Evolutionary conservation across 805 yeast species (phyloP), one percentile per base, ranked within the genome.

Genomic region (Zygoascus biomembranicola): DNA sequence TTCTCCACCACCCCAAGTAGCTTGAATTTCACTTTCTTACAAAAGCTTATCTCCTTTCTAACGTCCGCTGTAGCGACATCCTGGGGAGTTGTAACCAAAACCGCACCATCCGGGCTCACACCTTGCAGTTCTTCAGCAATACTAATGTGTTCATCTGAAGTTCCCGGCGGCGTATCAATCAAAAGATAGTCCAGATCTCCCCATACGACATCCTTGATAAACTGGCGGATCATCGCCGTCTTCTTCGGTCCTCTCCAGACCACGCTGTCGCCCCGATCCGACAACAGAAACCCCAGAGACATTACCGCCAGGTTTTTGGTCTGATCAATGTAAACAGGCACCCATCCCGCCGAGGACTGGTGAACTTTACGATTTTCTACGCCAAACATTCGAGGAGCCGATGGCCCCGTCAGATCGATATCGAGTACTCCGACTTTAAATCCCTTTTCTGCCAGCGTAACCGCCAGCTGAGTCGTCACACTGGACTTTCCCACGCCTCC

Each of bases 181-280:
- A 94, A 70, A 53, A 92, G 70, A 65, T 87, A 92, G 53, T 88
- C 81, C 28, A 77, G 72, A 18, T 76, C 78, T 0, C 89, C 96
- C 99, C 99, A 94, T 31, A 80, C 79, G 1, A 92, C 96, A 66
- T 94, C 98, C 56, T 81, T 79, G 43, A 95, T 73, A 65, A 94
- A 92, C 70, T 94, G 99, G 57, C 90, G 79, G 39, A 94, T 87
- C 98, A 94, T 94, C 13, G 97, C 97, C 0, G 97, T 90, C 66
- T 95, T 94, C 69, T 92, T 90, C 2, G 99, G 99, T 0, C 99
- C 99, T 64, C 98, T 76, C 99, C 99, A 94, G 9, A 94, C 97
- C 16, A 94, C 94, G 26, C 95, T 82, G 62, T 85, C 87, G 28
- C 95, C 95, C 57, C 98, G 70, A 63, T 88, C 84, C 26, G 85